phyloP scores from a whole-genome alignment of 2,329 filamentous ascomycete genomes.

The Amauroascus niger region DNA sequence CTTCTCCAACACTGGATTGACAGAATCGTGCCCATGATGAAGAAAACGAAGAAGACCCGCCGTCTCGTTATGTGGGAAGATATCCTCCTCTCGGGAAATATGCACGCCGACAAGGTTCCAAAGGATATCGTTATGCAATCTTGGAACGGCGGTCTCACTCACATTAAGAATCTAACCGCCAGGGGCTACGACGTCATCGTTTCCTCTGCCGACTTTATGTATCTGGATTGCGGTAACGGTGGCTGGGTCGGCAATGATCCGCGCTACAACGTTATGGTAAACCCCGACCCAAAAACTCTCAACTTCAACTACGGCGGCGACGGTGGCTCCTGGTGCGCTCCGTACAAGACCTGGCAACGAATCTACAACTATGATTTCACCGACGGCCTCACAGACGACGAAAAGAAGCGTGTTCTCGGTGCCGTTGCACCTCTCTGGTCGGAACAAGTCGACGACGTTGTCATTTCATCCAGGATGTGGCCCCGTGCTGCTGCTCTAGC shows the following conservation, averaged over 20 bases:
- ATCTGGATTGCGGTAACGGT: slow-evolving; percentile 48
- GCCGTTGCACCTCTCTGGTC: slow-evolving; percentile 45
- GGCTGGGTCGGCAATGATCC: slow-evolving; percentile 48
- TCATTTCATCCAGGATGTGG: slow-evolving; percentile 46
- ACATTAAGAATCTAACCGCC: slow-evolving; percentile 44
- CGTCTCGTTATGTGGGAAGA: slow-evolving; percentile 52
- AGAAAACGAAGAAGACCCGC: slow-evolving; percentile 34
- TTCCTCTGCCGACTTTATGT: slow-evolving; percentile 48
- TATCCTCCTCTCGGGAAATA: slow-evolving; percentile 35
- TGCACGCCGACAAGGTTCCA: slow-evolving; percentile 40
- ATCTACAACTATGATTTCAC: slow-evolving; percentile 53
- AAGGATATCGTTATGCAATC: slow-evolving; percentile 46
- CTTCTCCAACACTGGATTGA: slow-evolving; percentile 49
- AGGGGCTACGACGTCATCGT: slow-evolving; percentile 48
- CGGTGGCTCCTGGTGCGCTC: slow-evolving; percentile 50
- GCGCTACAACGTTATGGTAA: slow-evolving; percentile 46
- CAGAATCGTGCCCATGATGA: slow-evolving; percentile 44
- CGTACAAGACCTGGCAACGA: slow-evolving; percentile 52
- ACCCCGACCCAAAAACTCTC: slow-evolving; percentile 38
- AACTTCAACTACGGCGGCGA: slow-evolving; percentile 48
- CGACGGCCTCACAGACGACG: slow-evolving; percentile 37
- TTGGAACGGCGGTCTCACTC: slow-evolving; percentile 46
- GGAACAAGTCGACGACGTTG: slow-evolving; percentile 47
- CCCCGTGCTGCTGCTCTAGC: slow-evolving; percentile 48
- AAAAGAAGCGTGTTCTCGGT: slow-evolving; percentile 45